Percentiles rank a stretch among this genome's conserved stretches.
These are phyloP conservation scores for Grosmannia huntii DNA, from an alignment of 2,329 filamentous ascomycete species.

Conservation along the genomic window DNA sequence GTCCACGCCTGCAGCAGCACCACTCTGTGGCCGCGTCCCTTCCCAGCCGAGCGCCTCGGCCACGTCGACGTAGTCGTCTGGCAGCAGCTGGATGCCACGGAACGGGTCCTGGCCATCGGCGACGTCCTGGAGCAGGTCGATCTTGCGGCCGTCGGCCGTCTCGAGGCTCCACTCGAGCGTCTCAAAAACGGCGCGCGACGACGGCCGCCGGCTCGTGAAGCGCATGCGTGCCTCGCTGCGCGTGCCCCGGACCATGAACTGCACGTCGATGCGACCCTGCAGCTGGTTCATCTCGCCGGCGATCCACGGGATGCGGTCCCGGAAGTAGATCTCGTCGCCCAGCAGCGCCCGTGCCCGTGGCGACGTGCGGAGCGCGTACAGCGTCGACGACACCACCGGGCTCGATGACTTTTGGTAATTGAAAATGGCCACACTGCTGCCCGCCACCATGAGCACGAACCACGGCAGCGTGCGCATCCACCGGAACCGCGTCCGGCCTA, in stretches of 20 bases:
- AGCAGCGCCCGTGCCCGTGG: constrained; percentile 60
- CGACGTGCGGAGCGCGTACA: constrained; percentile 84
- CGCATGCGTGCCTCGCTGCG: constrained; percentile 59
- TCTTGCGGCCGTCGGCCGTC: constrained; percentile 41
- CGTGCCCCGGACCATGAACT: constrained; percentile 75
- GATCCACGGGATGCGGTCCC: constrained; percentile 70
- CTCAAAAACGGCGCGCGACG: constrained; percentile 54
- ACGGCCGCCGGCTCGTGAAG: constrained; percentile 63
- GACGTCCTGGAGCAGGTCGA: constrained; percentile 62
- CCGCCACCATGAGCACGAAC: constrained; percentile 60
- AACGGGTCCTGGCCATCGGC: constrained; percentile 15
- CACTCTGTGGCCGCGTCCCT: too few relatives aligned
- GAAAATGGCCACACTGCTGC: constrained; percentile 78
- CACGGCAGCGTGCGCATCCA: constrained; percentile 68
- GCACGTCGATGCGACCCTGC: constrained; percentile 79
- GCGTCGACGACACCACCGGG: constrained; percentile 70
- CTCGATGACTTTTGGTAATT: constrained; percentile 97
- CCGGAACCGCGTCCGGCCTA: constrained; percentile 34
- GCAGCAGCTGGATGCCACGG: constrained; percentile 12
- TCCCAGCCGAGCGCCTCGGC: constrained; percentile 1
- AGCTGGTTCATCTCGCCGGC: constrained; percentile 83
- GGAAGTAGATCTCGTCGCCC: constrained; percentile 79
- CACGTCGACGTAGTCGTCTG: constrained; percentile 14
- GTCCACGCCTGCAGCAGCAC: neutral
- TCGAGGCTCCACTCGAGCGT: constrained; percentile 85